Evolutionary conservation across 2,329 filamentous ascomycete species (phyloP).

Genomic region (Aspergillus viridinutans): DNA sequence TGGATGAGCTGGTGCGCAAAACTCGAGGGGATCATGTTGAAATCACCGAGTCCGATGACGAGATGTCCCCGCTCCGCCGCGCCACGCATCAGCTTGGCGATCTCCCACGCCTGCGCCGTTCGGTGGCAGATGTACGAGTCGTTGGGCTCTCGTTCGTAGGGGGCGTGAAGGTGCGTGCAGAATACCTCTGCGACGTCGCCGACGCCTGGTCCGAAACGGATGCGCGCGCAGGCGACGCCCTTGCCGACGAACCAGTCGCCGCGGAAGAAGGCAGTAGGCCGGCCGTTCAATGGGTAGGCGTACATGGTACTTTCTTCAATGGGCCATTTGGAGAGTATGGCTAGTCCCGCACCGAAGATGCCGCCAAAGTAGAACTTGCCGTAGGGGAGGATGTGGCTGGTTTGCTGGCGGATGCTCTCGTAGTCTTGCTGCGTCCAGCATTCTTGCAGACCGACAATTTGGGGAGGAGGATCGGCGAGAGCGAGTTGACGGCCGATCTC

Average conservation of each 20-base stretch:
- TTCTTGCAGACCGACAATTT: conserved; percentile 92
- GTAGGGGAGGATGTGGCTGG: conserved; percentile 71
- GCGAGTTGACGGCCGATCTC: conserved; percentile 83
- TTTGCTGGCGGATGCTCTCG: conserved; percentile 68
- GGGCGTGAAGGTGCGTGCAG: conserved; percentile 86
- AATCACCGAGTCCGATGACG: conserved; percentile 83
- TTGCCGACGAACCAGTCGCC: conserved; percentile 98
- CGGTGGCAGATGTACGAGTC: conserved; percentile 89
- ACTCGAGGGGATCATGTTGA: conserved; percentile 91
- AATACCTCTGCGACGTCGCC: conserved; percentile 81
- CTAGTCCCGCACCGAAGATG: conserved; percentile 83
- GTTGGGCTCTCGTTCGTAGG: conserved; percentile 73
- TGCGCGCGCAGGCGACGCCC: conserved; percentile 77
- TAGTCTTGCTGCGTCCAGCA: conserved; percentile 90
- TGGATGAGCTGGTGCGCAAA: conserved; percentile 80
- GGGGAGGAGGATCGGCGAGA: conserved; percentile 60
- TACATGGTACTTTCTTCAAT: conserved; percentile 86
- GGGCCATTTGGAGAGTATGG: conserved; percentile 85
- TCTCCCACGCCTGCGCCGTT: conserved; percentile 90
- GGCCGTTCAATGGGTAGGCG: conserved; percentile 83
- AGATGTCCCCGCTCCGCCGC: conserved; percentile 77
- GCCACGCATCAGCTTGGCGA: conserved; percentile 79
- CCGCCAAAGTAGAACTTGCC: conserved; percentile 92
- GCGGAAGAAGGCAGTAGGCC: conserved; percentile 87
- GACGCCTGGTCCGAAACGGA: conserved; percentile 62